Conservation (phyloP, 73 alveolate species). For the Stentor roeselii region DNA sequence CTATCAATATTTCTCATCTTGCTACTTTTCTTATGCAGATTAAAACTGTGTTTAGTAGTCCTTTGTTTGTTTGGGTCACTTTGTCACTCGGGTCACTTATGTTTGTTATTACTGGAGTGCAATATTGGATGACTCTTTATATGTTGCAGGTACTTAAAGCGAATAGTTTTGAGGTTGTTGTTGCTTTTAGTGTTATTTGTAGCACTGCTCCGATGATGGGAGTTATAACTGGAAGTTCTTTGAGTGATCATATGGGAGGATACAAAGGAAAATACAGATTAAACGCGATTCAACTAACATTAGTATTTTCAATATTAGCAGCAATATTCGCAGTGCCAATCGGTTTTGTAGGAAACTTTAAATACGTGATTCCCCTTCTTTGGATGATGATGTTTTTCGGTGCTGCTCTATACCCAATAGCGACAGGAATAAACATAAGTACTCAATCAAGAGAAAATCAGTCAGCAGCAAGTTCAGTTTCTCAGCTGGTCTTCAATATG, state of each 20-base stretch:
- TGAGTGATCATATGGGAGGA: conserved; percentile 89
- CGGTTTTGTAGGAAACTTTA: conserved; percentile 75
- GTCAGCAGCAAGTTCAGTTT: conserved; percentile 78
- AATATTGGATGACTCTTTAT: conserved; percentile 89
- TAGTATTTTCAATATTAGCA: conserved; percentile 73
- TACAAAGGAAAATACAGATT: conserved; percentile 82
- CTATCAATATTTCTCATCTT: conserved; percentile 6
- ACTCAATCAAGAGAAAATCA: conserved; percentile 71
- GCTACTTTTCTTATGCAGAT: neutral
- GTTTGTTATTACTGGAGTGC: conserved; percentile 90
- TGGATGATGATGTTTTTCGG: conserved; percentile 90
- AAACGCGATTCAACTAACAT: conserved; percentile 76
- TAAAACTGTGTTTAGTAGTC: conserved; percentile 39
- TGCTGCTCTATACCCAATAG: conserved; percentile 87
- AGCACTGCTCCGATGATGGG: conserved; percentile 92
- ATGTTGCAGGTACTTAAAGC: conserved; percentile 60
- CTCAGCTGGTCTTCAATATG: conserved; percentile 78
- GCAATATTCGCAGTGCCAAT: conserved; percentile 78
- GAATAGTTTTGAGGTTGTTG: conserved; percentile 64
- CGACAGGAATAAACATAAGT: conserved; percentile 85
- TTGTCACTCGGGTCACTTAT: conserved; percentile 75
- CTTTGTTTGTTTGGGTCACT: conserved; percentile 69
- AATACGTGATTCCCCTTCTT: conserved; percentile 64
- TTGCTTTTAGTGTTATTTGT: conserved; percentile 59
- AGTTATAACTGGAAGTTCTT: conserved; percentile 79